Percentiles rank a stretch among this genome's conserved stretches.
These are phyloP conservation scores for Apiotrichum montevideense DNA, from an alignment of 1,284 basidiomycete species.

Conservation along the genomic window DNA sequence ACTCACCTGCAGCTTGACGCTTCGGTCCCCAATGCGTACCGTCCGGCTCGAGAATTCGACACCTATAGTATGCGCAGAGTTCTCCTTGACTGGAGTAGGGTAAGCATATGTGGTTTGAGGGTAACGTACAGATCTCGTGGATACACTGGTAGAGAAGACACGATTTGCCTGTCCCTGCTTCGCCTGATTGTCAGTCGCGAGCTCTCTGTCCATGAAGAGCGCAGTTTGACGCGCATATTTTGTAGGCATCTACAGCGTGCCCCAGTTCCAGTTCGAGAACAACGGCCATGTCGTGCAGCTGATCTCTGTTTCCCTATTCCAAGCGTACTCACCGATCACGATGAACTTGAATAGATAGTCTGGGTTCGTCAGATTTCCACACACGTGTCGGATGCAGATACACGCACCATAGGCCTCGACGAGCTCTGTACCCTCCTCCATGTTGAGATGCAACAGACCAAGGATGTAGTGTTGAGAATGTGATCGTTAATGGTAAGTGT, in stretches of 20 bases:
- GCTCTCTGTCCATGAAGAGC: too few relatives aligned
- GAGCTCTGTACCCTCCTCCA: constrained; percentile 69
- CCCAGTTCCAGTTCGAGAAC: too few relatives aligned
- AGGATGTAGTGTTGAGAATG: too few relatives aligned
- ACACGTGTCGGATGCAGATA: too few relatives aligned
- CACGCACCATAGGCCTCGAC: constrained; percentile 80
- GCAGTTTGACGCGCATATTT: too few relatives aligned
- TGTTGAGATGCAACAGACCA: not conserved
- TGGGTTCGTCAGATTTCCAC: constrained; percentile 40
- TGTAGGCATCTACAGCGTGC: too few relatives aligned
- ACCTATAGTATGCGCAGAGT: constrained; percentile 95
- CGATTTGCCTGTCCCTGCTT: constrained; percentile 93
- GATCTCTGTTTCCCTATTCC: too few relatives aligned
- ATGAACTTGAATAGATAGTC: constrained; percentile 98
- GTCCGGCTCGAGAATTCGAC: constrained; percentile 90
- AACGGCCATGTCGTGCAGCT: too few relatives aligned
- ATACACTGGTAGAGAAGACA: constrained; percentile 93
- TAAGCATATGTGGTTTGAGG: not conserved
- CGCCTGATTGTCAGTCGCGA: constrained; percentile 55
- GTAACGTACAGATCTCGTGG: constrained; percentile 74
- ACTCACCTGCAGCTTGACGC: constrained; percentile 84
- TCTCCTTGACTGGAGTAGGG: constrained; percentile 70
- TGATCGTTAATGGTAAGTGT: too few relatives aligned
- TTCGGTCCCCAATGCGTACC: constrained; percentile 81
- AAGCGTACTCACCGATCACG: constrained; percentile 64